Evolutionary conservation across 2,329 filamentous ascomycete species (phyloP).

Genomic region (Aureobasidium leucospermi): DNA sequence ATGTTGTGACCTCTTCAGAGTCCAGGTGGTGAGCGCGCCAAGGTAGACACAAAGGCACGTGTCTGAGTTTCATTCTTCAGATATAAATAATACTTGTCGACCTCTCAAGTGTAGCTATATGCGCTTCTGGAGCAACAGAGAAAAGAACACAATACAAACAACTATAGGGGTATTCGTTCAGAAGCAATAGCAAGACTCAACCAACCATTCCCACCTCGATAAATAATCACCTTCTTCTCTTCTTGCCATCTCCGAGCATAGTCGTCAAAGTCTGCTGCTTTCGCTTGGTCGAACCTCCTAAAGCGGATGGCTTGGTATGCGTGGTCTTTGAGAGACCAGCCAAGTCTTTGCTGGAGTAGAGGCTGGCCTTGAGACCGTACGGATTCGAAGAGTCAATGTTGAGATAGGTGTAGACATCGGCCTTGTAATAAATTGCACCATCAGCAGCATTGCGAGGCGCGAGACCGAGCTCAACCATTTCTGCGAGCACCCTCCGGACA

Average conservation of each 20-base stretch:
- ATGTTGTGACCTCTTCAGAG: too few species aligned
- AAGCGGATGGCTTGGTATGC: background rate
- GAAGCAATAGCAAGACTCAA: background rate
- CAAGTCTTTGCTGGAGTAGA: conserved; percentile 35
- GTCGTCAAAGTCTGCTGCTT: background rate
- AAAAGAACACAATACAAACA: too few species aligned
- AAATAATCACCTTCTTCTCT: background rate
- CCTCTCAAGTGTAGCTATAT: background rate
- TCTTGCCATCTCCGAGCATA: background rate
- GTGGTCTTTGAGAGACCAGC: conserved; percentile 10
- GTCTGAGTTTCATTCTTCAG: too few species aligned
- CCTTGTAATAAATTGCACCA: conserved; percentile 67
- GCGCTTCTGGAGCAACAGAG: too few species aligned
- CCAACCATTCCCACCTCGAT: too few species aligned
- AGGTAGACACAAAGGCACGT: too few species aligned
- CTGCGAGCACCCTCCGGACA: conserved; percentile 54
- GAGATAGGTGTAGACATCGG: conserved; percentile 48
- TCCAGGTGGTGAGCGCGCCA: too few species aligned
- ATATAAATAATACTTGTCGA: too few species aligned
- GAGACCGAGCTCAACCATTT: conserved; percentile 50
- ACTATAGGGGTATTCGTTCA: too few species aligned
- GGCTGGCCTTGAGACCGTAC: conserved; percentile 36
- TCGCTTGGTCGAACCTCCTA: background rate
- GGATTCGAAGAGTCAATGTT: conserved; percentile 33
- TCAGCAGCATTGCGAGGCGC: conserved; percentile 34